Conservation (phyloP, 2,329 filamentous ascomycete species). For the Fusarium guadeloupense region DNA sequence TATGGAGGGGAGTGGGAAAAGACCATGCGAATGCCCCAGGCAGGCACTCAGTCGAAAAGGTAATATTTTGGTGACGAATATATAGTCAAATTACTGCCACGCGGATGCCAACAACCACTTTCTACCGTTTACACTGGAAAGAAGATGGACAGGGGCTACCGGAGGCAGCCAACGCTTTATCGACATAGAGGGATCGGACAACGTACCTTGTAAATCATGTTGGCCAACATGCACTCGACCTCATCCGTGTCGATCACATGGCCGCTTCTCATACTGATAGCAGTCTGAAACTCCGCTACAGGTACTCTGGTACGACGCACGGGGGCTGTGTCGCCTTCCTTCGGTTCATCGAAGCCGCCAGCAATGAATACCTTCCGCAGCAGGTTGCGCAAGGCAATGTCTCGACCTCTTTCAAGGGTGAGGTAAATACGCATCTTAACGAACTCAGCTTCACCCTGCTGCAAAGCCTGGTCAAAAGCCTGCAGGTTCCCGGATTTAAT, state of each 20-base stretch:
- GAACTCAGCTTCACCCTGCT: slow-evolving; percentile 87
- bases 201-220: slow-evolving; percentile 96
- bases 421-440: slow-evolving; percentile 94
- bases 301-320: slow-evolving; percentile 80
- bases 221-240: slow-evolving; percentile 93
- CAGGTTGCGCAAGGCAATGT: slow-evolving; percentile 90
- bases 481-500: slow-evolving; percentile 85
- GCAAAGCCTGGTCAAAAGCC: slow-evolving; percentile 83
- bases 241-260: slow-evolving; percentile 84
- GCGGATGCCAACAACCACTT: slow-evolving; percentile 10
- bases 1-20: slow-evolving; percentile 32
- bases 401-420: slow-evolving; percentile 89
- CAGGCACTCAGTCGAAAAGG: slow-evolving; percentile 32
- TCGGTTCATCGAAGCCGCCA: slow-evolving; percentile 81
- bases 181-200: slow-evolving; percentile 5
- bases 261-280: slow-evolving; percentile 76
- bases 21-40: slow-evolving; percentile 34
- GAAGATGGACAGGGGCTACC: not conserved
- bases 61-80: slow-evolving; percentile 39
- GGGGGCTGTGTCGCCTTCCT: slow-evolving; percentile 70
- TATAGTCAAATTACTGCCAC: slow-evolving; percentile 40
- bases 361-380: slow-evolving; percentile 90
- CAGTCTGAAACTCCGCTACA: slow-evolving; percentile 84
- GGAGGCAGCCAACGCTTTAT: slow-evolving; percentile 17
- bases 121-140: not conserved